A percentile compares a stretch with the other conserved stretches of the same genome.
Conservation (phyloP, 192 early-diverging fungal genomes). For the Backusella parvicylindrica region DNA sequence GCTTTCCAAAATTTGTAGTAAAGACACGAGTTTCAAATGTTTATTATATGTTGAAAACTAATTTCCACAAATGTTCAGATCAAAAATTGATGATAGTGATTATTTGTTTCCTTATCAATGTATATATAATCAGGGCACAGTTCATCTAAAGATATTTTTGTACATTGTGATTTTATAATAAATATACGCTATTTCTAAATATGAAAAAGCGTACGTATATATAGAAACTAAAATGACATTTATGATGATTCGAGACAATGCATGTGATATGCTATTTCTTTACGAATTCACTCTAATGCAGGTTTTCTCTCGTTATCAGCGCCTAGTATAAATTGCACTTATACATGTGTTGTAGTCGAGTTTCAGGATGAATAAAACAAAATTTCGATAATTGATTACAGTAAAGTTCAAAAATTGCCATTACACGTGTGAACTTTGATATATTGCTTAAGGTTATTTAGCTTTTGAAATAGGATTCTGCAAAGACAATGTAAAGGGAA, state of each 20-base stretch:
- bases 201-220: neutral
- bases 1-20: neutral
- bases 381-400: neutral
- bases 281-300: neutral
- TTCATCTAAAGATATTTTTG: neutral
- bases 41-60: neutral
- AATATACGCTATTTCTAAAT: neutral
- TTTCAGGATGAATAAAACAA: neutral
- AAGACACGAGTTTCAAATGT: neutral
- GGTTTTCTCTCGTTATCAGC: neutral
- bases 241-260: neutral
- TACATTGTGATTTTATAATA: neutral
- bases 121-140: neutral
- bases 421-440: neutral
- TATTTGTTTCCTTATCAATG: neutral
- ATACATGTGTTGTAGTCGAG: neutral
- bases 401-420: neutral
- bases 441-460: neutral
- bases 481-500: neutral
- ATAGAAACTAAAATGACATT: neutral
- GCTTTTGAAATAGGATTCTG: neutral
- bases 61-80: neutral
- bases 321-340: neutral
- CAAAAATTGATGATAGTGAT: neutral
- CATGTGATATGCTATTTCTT: neutral